Conservation (phyloP, 2,329 filamentous ascomycete species). For the Sphaceloma murrayae region DNA sequence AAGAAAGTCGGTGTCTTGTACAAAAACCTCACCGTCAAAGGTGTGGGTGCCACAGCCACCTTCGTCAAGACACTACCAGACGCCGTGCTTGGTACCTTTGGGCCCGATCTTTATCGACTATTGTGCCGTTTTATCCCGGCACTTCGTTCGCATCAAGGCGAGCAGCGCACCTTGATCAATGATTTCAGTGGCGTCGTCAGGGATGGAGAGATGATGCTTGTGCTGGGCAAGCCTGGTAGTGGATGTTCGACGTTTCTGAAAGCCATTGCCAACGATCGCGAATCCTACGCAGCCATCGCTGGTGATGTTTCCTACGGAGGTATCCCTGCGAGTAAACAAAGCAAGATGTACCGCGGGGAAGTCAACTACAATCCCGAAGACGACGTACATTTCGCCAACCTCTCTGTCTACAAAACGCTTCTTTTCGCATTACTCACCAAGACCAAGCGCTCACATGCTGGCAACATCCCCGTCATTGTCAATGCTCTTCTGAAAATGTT, state of each 20-base stretch:
- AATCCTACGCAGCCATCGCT: slow-evolving; percentile 54
- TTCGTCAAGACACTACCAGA: slow-evolving; percentile 65
- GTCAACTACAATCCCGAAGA: slow-evolving; percentile 73
- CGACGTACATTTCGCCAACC: slow-evolving; percentile 61
- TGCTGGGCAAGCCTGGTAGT: slow-evolving; percentile 61
- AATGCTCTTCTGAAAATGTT: slow-evolving; percentile 67
- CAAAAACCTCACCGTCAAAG: slow-evolving; percentile 66
- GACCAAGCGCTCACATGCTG: slow-evolving; percentile 56
- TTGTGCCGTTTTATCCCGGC: slow-evolving; percentile 47
- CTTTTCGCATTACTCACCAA: slow-evolving; percentile 67
- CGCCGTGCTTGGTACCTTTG: slow-evolving; percentile 68
- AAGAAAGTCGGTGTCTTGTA: slow-evolving; percentile 73
- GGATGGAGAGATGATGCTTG: slow-evolving; percentile 59
- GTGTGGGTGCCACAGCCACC: slow-evolving; percentile 54
- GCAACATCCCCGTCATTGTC: slow-evolving; percentile 58
- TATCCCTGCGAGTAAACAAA: slow-evolving; percentile 57
- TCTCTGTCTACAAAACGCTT: slow-evolving; percentile 71
- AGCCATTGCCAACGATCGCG: slow-evolving; percentile 60
- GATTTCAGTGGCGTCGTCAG: slow-evolving; percentile 59
- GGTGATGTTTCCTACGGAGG: slow-evolving; percentile 66
- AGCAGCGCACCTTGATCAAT: slow-evolving; percentile 49
- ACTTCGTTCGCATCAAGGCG: slow-evolving; percentile 40
- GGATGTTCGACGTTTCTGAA: slow-evolving; percentile 73
- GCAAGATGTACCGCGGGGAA: slow-evolving; percentile 61
- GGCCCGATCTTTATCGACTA: slow-evolving; percentile 64